phyloP scores from a whole-genome alignment of 139 green algal genomes.

The Chlorella vulgaris region DNA sequence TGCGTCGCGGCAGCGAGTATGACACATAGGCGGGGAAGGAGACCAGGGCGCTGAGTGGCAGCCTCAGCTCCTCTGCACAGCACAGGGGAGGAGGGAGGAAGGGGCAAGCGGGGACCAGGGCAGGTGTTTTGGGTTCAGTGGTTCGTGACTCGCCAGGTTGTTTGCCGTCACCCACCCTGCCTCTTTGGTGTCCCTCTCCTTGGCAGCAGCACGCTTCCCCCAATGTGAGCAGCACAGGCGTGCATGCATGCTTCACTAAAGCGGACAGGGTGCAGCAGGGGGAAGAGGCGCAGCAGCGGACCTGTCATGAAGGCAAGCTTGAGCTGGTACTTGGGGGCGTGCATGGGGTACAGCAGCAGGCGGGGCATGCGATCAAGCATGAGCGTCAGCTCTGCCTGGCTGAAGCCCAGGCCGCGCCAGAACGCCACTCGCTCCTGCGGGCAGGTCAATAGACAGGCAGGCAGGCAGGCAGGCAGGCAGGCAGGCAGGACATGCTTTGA shows the following conservation, averaged over 20 bases:
- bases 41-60: conserved; percentile 1
- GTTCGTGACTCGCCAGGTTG: no score
- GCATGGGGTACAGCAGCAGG: conserved; percentile 41
- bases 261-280: background rate
- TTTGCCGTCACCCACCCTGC: no score
- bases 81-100: background rate
- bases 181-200: no score
- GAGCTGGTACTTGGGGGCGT: conserved; percentile 29
- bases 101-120: background rate
- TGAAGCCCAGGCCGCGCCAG: conserved; percentile 30
- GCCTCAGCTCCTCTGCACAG: conserved; percentile 19
- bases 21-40: conserved; percentile 37
- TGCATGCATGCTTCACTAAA: background rate
- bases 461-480: no score
- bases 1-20: conserved; percentile 34
- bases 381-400: background rate
- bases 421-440: conserved; percentile 13
- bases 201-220: no score
- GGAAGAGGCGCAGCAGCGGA: background rate
- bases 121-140: background rate
- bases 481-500: background rate
- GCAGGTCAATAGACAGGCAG: no score
- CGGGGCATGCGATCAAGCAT: conserved; percentile 17
- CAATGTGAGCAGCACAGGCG: background rate
- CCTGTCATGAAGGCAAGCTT: conserved; percentile 39